Percentiles rank a stretch among this genome's conserved stretches.
phyloP scores from a whole-genome alignment of 352 stramenopile genomes.

The Globisporangium cystogenes region DNA sequence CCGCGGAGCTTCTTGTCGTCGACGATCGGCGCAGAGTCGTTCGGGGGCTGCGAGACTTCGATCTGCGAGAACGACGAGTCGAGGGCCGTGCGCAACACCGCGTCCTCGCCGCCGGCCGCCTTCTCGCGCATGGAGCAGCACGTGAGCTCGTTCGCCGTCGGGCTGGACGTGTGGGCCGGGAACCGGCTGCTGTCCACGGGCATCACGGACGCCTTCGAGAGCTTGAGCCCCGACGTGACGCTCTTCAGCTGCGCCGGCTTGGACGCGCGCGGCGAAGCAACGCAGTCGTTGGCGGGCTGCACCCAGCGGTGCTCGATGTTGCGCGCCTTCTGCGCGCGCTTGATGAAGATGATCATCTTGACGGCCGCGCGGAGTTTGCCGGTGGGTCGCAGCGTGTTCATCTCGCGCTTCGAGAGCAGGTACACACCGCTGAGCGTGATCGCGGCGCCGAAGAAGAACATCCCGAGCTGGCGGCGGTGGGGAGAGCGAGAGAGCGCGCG shows the following conservation, averaged over 20 bases:
- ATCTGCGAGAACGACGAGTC: conserved; percentile 18
- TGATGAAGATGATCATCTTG: conserved; percentile 66
- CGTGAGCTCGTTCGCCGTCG: conserved; percentile 4
- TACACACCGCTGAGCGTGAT: conserved; percentile 72
- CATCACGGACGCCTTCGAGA: conserved; percentile 59
- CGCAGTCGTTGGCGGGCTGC: conserved; percentile 12
- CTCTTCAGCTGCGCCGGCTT: conserved; percentile 3
- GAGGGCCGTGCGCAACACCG: conserved; percentile 1
- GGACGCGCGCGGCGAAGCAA: not conserved
- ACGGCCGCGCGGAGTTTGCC: conserved; percentile 40
- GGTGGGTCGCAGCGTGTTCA: conserved; percentile 44
- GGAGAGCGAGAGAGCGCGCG: not conserved
- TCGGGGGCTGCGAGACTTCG: conserved; percentile 2
- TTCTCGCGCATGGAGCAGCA: conserved; percentile 8
- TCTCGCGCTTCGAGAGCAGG: conserved; percentile 60
- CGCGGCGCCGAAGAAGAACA: conserved; percentile 69
- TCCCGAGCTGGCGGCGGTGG: conserved; percentile 28
- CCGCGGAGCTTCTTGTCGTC: not conserved
- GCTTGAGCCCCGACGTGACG: conserved; percentile 8
- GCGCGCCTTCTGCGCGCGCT: conserved; percentile 45
- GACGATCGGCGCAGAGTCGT: not conserved
- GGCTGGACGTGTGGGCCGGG: not conserved
- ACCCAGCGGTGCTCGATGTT: conserved; percentile 47
- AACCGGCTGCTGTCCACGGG: conserved; percentile 27
- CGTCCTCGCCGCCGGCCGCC: not conserved